phyloP scores from a whole-genome alignment of 257 asterid genomes.

The Solanum medicagineum region DNA sequence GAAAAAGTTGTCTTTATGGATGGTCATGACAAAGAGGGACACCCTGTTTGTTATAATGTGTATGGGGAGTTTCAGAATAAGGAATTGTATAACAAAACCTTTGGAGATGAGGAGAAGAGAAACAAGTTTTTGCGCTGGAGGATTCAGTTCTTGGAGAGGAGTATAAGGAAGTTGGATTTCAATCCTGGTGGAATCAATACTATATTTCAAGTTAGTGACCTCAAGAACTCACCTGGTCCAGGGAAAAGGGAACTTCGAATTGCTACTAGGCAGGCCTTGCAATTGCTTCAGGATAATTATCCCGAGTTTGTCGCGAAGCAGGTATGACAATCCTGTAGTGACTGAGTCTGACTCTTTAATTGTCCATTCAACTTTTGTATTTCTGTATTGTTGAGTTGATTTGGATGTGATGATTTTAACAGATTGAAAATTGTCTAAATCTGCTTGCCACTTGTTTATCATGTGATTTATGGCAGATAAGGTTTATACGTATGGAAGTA shows the following conservation, averaged over 20 bases:
- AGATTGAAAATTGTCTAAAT: background rate
- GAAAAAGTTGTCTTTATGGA: conserved; percentile 88
- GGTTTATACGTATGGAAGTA: background rate
- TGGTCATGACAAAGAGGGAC: conserved; percentile 71
- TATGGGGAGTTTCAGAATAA: conserved; percentile 75
- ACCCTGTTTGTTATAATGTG: conserved; percentile 61
- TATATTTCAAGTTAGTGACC: conserved; percentile 74
- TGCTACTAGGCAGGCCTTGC: conserved; percentile 77
- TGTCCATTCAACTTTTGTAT: background rate
- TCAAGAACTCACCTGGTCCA: conserved; percentile 80
- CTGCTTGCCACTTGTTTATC: background rate
- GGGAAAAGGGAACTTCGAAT: conserved; percentile 63
- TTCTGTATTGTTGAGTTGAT: background rate
- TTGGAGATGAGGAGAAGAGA: conserved; percentile 46
- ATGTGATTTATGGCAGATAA: background rate
- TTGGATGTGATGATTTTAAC: background rate
- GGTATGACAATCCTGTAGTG: conserved; percentile 20
- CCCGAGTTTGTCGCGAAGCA: conserved; percentile 91
- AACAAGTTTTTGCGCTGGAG: conserved; percentile 51
- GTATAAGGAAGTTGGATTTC: conserved; percentile 62
- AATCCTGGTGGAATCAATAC: conserved; percentile 69
- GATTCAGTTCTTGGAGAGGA: conserved; percentile 61
- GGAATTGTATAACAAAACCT: conserved; percentile 42
- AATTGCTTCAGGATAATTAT: conserved; percentile 86
- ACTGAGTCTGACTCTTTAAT: background rate